Evolutionary conservation across 1,284 basidiomycete genomes (phyloP).

Genomic region (Ceratobasidium sp.): DNA sequence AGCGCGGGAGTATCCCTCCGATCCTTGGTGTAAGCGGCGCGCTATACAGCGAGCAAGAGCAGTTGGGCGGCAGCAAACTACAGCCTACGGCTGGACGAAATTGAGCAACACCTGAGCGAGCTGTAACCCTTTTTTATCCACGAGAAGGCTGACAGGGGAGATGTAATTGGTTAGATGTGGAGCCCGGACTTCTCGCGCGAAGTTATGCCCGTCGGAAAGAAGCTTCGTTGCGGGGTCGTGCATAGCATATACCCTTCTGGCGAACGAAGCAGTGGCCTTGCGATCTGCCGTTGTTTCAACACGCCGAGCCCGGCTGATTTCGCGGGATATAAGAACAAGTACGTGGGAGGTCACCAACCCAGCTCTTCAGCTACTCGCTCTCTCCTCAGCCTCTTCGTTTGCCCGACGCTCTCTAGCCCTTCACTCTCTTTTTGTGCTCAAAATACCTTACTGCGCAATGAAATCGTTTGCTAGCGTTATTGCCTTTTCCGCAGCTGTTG

Average conservation of each 20-base stretch:
- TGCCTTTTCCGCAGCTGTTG: slow-evolving; percentile 39
- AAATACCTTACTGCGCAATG: slow-evolving; percentile 29
- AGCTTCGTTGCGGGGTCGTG: neutral
- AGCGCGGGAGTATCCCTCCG: neutral
- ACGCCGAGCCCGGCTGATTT: slow-evolving; percentile 27
- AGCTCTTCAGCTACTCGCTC: slow-evolving; percentile 16
- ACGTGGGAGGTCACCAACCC: neutral
- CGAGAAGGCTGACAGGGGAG: neutral
- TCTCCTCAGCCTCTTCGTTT: slow-evolving; percentile 3
- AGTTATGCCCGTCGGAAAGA: slow-evolving; percentile 21
- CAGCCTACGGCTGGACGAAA: too few relatives aligned
- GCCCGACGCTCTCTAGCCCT: slow-evolving; percentile 8
- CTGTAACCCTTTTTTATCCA: too few relatives aligned
- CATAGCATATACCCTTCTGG: slow-evolving; percentile 8
- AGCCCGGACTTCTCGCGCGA: slow-evolving; percentile 22
- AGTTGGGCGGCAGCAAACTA: too few relatives aligned
- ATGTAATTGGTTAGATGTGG: slow-evolving; percentile 1
- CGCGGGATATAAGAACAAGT: slow-evolving; percentile 32
- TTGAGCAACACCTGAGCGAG: too few relatives aligned
- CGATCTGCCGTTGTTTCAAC: slow-evolving; percentile 8
- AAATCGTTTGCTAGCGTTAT: slow-evolving; percentile 37
- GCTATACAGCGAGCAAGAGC: too few relatives aligned
- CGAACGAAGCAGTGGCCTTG: slow-evolving; percentile 13
- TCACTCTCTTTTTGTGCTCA: slow-evolving; percentile 14
- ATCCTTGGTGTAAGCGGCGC: too few relatives aligned